These are phyloP conservation scores for Colletotrichum somersetense DNA, from an alignment of 2,329 filamentous ascomycete genomes.

Conservation along the genomic window DNA sequence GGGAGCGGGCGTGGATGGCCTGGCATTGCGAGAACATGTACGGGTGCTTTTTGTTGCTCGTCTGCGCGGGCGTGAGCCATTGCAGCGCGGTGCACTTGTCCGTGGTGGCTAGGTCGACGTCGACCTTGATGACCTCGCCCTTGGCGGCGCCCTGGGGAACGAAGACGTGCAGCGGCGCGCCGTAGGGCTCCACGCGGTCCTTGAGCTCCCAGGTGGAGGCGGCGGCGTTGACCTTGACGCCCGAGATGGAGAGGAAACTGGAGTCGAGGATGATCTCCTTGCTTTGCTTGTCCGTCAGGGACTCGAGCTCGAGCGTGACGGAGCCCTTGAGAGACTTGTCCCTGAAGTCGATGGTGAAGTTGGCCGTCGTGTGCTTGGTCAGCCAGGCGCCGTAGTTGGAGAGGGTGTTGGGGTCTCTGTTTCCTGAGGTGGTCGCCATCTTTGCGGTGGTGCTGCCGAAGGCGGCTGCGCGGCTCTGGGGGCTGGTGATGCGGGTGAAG, in stretches of 20 bases:
- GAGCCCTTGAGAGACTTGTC: conserved; percentile 81
- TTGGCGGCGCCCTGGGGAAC: conserved; percentile 67
- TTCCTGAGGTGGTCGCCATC: conserved; percentile 47
- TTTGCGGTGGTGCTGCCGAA: conserved; percentile 33
- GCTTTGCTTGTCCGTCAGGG: conserved; percentile 78
- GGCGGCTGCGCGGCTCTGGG: conserved; percentile 22
- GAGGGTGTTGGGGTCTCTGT: conserved; percentile 88
- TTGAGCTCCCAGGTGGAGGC: conserved; percentile 77
- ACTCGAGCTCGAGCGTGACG: conserved; percentile 82
- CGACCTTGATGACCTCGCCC: conserved; percentile 65
- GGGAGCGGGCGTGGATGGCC: conserved; percentile 91
- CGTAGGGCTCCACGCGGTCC: conserved; percentile 79
- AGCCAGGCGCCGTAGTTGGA: conserved; percentile 92
- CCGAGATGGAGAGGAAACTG: conserved; percentile 81
- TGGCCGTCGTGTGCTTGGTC: conserved; percentile 85
- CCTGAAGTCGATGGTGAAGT: conserved; percentile 87
- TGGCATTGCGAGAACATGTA: conserved; percentile 99
- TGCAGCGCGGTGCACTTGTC: conserved; percentile 91
- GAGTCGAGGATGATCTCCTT: conserved; percentile 89
- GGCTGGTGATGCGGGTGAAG: conserved; percentile 15
- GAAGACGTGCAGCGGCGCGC: conserved; percentile 76
- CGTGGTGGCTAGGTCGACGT: conserved; percentile 84
- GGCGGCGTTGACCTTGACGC: conserved; percentile 77
- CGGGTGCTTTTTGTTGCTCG: conserved; percentile 93
- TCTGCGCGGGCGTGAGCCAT: conserved; percentile 94